Conservation (phyloP, 306 rosid genomes). For the Vigna radiata region DNA sequence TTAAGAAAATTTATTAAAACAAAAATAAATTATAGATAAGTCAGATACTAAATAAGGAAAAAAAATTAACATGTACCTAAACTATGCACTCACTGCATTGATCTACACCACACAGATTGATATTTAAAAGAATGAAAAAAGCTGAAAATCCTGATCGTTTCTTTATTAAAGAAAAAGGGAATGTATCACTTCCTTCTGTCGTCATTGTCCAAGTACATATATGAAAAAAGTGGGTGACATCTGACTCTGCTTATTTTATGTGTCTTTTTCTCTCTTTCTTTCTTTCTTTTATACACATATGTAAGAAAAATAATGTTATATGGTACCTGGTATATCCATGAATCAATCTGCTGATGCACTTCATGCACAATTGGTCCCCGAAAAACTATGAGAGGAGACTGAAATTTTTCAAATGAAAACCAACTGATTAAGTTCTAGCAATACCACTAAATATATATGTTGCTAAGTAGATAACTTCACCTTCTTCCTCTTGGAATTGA, state of each 20-base stretch:
- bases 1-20: too few relatives aligned
- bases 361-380: slow-evolving; percentile 64
- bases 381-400: slow-evolving; percentile 53
- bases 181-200: neutral
- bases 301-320: neutral
- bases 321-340: slow-evolving; percentile 70
- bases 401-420: slow-evolving; percentile 28
- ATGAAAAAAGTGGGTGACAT: neutral
- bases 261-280: neutral
- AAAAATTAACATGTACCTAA: neutral
- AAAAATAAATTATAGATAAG: neutral
- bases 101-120: neutral
- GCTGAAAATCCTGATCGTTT: neutral
- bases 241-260: neutral
- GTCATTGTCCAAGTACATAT: neutral
- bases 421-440: slow-evolving; percentile 34
- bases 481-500: slow-evolving; percentile 46
- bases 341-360: slow-evolving; percentile 59
- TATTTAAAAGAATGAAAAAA: neutral
- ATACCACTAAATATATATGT: neutral
- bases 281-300: too few relatives aligned
- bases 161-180: neutral
- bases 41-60: too few relatives aligned
- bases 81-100: neutral
- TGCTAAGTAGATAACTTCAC: slow-evolving; percentile 36